Percentiles rank a stretch among this genome's conserved stretches.
These are phyloP conservation scores for Aspergillus proliferans DNA, from an alignment of 2,329 filamentous ascomycete species.

Conservation along the genomic window DNA sequence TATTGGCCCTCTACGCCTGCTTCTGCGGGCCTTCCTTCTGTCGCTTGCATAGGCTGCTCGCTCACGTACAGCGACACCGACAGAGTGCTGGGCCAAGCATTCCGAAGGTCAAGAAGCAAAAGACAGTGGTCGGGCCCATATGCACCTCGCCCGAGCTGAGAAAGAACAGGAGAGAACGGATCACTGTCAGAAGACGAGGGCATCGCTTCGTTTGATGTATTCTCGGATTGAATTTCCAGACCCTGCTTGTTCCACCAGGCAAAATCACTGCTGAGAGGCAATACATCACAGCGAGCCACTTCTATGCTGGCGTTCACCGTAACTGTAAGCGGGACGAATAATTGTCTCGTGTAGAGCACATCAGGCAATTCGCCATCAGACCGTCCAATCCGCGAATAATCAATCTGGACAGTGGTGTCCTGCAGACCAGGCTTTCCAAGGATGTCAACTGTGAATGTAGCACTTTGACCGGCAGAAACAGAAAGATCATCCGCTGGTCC, in stretches of 20 bases:
- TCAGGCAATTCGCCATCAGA: slow-evolving; percentile 61
- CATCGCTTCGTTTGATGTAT: slow-evolving; percentile 5
- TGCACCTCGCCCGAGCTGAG: slow-evolving; percentile 34
- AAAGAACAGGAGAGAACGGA: slow-evolving; percentile 43
- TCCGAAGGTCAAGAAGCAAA: slow-evolving; percentile 75
- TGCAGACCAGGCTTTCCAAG: slow-evolving; percentile 80
- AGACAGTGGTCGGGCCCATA: slow-evolving; percentile 63
- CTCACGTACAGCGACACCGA: slow-evolving; percentile 54
- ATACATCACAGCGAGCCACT: slow-evolving; percentile 68
- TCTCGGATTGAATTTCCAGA: slow-evolving; percentile 3
- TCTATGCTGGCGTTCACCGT: slow-evolving; percentile 92
- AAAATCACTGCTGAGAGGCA: slow-evolving; percentile 65
- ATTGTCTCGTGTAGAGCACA: slow-evolving; percentile 75
- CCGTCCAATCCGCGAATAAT: slow-evolving; percentile 76
- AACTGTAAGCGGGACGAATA: slow-evolving; percentile 72
- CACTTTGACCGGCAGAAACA: slow-evolving; percentile 62
- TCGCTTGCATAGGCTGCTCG: slow-evolving; percentile 17
- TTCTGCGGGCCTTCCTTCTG: slow-evolving; percentile 6
- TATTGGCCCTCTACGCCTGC: slow-evolving; percentile 20
- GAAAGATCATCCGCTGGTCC: slow-evolving; percentile 45
- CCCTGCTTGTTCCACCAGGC: slow-evolving; percentile 52
- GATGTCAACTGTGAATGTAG: slow-evolving; percentile 75
- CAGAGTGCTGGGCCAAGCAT: slow-evolving; percentile 80
- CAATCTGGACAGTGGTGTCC: slow-evolving; percentile 70
- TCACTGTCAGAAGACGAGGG: slow-evolving; percentile 24